Evolutionary conservation across 1,284 basidiomycete species (phyloP).

Genomic region (Leccinum variabile): DNA sequence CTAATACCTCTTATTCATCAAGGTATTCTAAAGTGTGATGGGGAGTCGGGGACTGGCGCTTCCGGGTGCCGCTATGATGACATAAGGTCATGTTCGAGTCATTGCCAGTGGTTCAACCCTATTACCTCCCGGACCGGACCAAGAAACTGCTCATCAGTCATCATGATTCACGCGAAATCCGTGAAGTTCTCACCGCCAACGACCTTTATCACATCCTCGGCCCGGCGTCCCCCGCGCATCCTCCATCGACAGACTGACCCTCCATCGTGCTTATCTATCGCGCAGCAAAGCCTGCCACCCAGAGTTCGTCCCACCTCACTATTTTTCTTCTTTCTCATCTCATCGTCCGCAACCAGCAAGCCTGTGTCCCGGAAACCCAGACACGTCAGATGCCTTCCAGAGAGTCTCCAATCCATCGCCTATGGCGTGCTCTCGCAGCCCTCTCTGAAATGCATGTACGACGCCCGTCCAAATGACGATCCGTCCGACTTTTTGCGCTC

Average conservation of each 20-base stretch:
- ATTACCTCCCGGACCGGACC: slow-evolving; percentile 1
- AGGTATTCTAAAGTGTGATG: too few species aligned
- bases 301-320: slow-evolving; percentile 54
- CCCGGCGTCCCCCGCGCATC: slow-evolving; percentile 44
- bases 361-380: slow-evolving; percentile 71
- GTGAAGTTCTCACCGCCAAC: slow-evolving; percentile 59
- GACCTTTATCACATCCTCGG: slow-evolving; percentile 76
- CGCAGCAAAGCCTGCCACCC: slow-evolving; percentile 80
- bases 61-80: too few species aligned
- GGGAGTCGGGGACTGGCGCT: too few species aligned
- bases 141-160: slow-evolving; percentile 26
- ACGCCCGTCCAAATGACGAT: slow-evolving; percentile 50
- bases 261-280: slow-evolving; percentile 75
- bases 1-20: too few species aligned
- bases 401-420: slow-evolving; percentile 69
- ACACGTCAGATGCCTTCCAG: slow-evolving; percentile 82
- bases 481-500: slow-evolving; percentile 55
- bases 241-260: slow-evolving; percentile 58
- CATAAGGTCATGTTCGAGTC: too few species aligned
- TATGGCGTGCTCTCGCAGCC: slow-evolving; percentile 80
- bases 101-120: too few species aligned
- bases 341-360: slow-evolving; percentile 53
- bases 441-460: slow-evolving; percentile 66
- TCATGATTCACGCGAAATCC: slow-evolving; percentile 42
- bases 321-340: slow-evolving; percentile 7